Evolutionary conservation across 83 land plant species (phyloP), one percentile per base, ranked within the genome.

Genomic region (Diphasiastrum complanatum): DNA sequence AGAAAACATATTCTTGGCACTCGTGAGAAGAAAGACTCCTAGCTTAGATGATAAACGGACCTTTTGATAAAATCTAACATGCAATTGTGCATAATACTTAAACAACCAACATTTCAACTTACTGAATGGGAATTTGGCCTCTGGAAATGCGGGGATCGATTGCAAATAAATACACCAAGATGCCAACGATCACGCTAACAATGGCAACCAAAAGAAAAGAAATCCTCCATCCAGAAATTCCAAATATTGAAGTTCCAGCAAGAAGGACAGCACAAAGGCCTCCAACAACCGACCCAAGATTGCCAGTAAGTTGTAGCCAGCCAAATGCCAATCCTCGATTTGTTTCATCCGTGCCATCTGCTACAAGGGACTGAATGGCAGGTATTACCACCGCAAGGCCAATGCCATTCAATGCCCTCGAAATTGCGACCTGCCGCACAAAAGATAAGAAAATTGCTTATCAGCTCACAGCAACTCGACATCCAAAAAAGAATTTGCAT

Each of bases 341-440:
- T 33, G 64, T 68, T n/a, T 89, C 87, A 47, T 83, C 77, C 0
- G 89, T 80, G 0, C 83, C 80, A 71, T 89, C 95, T 0, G 95
- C 95, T 33, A 89, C 83, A 31, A 89, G 79, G 6, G 95, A 89
- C 51, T 76, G 85, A 55, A 88, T 81, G 1, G 95, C 84, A 35
- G 95, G 95, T 27, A 71, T 67, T 45, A 89, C 95, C 33, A 89
- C 49, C 35, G 90, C 95, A 47, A 85, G 79, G 12, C 95, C 95
- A 6, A 89, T 66, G 5, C 95, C 95, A 74, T 89, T 89, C 51
- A 87, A 55, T 20, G 79, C 95, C 66, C 95, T 74, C 56, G 90
- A 79, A 2, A 85, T 30, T 43, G 91, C 90, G 14, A 89, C 72
- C 95, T 88, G 69, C 27, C 27, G 14, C 24, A 60, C 16, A 36